Conservation (phyloP, 2,329 filamentous ascomycete species). For the Stachybotrys chartarum region DNA sequence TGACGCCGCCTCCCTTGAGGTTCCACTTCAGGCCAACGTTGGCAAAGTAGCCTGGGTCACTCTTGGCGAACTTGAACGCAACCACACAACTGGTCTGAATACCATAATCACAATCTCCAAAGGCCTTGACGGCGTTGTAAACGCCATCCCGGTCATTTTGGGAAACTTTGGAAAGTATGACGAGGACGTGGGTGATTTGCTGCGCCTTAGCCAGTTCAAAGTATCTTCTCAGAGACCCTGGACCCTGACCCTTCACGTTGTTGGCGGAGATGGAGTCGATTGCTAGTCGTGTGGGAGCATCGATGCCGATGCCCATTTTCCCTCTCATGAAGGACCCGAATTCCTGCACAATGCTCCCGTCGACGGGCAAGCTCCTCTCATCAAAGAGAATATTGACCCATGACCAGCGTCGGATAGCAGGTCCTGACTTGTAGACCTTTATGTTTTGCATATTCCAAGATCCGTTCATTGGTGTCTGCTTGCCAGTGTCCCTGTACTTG, state of each 20-base stretch:
- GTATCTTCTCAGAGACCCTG: constrained; percentile 9
- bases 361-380: constrained; percentile 5
- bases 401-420: constrained; percentile 40
- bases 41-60: constrained; percentile 46
- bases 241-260: not conserved
- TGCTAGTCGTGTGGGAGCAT: constrained; percentile 5
- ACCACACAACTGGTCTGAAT: constrained; percentile 63
- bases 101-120: constrained; percentile 60
- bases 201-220: constrained; percentile 23
- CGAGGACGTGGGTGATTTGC: constrained; percentile 44
- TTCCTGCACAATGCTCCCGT: constrained; percentile 12
- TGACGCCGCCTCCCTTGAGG: constrained; percentile 66
- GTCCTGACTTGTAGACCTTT: constrained; percentile 46
- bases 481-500: constrained; percentile 39
- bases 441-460: constrained; percentile 62
- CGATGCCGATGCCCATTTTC: constrained; percentile 32
- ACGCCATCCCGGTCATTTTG: constrained; percentile 39
- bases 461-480: constrained; percentile 37
- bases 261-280: not conserved
- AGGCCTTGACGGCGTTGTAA: constrained; percentile 61
- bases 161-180: constrained; percentile 51
- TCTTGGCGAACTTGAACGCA: constrained; percentile 25
- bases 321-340: constrained; percentile 30
- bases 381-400: constrained; percentile 32
- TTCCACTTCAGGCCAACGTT: constrained; percentile 77